These are phyloP conservation scores for Brassica cretica DNA, from an alignment of 345 rosid species.

Conservation along the genomic window DNA sequence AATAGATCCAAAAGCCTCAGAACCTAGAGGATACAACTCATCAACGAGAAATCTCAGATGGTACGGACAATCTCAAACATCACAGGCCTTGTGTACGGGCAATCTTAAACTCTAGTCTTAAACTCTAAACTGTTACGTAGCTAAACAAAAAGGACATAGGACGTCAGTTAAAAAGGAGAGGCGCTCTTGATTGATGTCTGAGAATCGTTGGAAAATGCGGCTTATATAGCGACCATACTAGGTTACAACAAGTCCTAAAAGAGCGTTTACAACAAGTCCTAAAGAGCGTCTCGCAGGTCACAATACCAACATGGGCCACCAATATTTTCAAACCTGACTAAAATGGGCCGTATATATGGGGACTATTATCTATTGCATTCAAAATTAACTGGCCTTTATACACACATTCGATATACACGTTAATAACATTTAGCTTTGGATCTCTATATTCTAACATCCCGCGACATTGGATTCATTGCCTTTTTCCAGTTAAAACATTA, in stretches of 20 bases:
- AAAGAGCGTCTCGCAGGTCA: background rate
- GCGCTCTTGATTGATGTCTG: background rate
- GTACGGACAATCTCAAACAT: slow-evolving; percentile 65
- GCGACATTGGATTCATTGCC: background rate
- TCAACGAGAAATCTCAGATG: slow-evolving; percentile 56
- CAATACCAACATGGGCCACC: background rate
- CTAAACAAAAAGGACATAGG: background rate
- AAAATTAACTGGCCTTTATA: background rate
- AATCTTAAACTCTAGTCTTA: background rate
- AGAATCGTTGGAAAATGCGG: background rate
- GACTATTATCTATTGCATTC: background rate
- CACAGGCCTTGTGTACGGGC: slow-evolving; percentile 35
- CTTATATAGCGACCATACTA: slow-evolving; percentile 18
- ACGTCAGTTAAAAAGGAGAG: background rate
- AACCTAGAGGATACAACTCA: slow-evolving; percentile 13
- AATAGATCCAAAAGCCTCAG: slow-evolving; percentile 31
- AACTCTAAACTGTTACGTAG: too few relatives aligned
- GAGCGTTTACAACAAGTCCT: background rate
- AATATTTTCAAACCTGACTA: background rate
- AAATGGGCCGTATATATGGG: background rate
- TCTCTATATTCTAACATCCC: background rate
- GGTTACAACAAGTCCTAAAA: slow-evolving; percentile 17
- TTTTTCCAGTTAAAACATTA: background rate
- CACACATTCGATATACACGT: background rate
- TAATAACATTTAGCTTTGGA: background rate